These are phyloP conservation scores for Phytophthora nicotianae DNA, from an alignment of 352 stramenopile genomes.

Conservation along the genomic window DNA sequence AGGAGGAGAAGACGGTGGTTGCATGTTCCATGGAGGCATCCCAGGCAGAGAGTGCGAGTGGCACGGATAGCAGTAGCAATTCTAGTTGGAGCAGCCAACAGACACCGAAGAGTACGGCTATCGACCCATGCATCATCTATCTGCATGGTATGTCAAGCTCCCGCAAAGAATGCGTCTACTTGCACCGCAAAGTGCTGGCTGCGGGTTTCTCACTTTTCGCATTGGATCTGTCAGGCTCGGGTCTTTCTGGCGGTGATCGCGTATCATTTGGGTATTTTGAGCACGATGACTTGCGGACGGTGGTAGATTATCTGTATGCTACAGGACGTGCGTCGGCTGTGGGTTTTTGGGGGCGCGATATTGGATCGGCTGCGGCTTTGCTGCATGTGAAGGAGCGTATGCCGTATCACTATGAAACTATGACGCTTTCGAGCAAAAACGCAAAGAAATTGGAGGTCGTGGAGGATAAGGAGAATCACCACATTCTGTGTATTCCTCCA, in stretches of 20 bases:
- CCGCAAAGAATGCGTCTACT: conserved; percentile 75
- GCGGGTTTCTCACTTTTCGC: conserved; percentile 74
- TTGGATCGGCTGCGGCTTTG: conserved; percentile 60
- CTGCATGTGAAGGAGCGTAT: conserved; percentile 55
- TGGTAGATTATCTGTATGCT: conserved; percentile 72
- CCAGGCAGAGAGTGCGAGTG: conserved; percentile 22
- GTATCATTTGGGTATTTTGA: conserved; percentile 79
- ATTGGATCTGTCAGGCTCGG: conserved; percentile 76
- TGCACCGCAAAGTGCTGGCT: conserved; percentile 55
- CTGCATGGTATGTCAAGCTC: conserved; percentile 84
- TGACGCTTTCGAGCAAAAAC: conserved; percentile 43
- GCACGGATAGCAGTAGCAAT: conserved; percentile 38
- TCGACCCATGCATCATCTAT: conserved; percentile 71
- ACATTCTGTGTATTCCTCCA: conserved; percentile 59
- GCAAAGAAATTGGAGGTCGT: conserved; percentile 52
- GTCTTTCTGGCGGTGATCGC: conserved; percentile 63
- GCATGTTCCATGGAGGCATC: conserved; percentile 9
- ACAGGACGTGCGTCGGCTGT: conserved; percentile 57
- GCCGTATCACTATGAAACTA: conserved; percentile 54
- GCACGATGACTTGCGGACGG: conserved; percentile 59
- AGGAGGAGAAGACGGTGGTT: conserved; percentile 18
- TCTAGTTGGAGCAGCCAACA: conserved; percentile 22
- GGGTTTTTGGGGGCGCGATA: conserved; percentile 69
- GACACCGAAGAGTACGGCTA: neutral
- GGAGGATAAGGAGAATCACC: conserved; percentile 37